Percentiles rank a stretch among this genome's conserved stretches.
phyloP scores from a whole-genome alignment of 2,329 filamentous ascomycete genomes.

The Fusarium humuli region DNA sequence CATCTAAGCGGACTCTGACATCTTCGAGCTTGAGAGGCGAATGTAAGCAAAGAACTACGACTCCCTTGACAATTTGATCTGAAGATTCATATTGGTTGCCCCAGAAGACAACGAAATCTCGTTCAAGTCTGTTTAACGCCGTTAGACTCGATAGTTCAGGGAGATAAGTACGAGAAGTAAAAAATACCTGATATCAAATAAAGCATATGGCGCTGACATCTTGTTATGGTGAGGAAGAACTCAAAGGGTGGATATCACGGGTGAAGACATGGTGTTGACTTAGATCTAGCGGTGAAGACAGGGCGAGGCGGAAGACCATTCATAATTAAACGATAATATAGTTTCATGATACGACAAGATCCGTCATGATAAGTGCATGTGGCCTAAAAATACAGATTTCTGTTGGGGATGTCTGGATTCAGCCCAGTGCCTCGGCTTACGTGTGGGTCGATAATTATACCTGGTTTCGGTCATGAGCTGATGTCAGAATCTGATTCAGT shows the following conservation, averaged over 20 bases:
- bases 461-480: slow-evolving; percentile 10
- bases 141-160: neutral
- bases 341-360: neutral
- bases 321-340: neutral
- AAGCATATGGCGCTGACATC: slow-evolving; percentile 7
- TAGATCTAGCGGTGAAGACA: neutral
- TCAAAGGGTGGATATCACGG: neutral
- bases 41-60: slow-evolving; percentile 77
- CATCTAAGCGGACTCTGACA: slow-evolving; percentile 75
- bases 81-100: slow-evolving; percentile 79
- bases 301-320: neutral
- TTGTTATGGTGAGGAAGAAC: neutral
- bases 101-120: slow-evolving; percentile 81
- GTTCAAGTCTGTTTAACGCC: slow-evolving; percentile 69
- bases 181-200: slow-evolving; percentile 66
- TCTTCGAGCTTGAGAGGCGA: slow-evolving; percentile 76
- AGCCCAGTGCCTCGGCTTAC: slow-evolving; percentile 21
- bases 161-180: neutral
- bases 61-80: slow-evolving; percentile 78
- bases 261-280: slow-evolving; percentile 12
- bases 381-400: neutral
- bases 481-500: slow-evolving; percentile 6
- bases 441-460: slow-evolving; percentile 14
- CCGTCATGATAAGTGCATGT: neutral
- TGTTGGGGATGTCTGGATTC: neutral